phyloP scores from a whole-genome alignment of 192 early-diverging fungal genomes.

The Tieghemiomyces parasiticus region DNA sequence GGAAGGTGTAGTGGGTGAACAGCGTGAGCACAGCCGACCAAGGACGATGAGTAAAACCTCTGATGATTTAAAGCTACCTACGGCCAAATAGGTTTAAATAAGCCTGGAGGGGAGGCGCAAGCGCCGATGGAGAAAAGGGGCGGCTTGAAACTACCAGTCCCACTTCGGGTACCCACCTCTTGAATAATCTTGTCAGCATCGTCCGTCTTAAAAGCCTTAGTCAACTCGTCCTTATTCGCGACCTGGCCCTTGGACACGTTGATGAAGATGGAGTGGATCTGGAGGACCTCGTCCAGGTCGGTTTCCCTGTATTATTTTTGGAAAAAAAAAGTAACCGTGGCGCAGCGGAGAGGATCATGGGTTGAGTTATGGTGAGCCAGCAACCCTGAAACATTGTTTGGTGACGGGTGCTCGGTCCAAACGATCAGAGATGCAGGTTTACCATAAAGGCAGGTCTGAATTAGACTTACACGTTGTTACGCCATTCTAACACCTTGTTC shows the following conservation, averaged over 20 bases:
- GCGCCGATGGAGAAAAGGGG: too few species aligned
- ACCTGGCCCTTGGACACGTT: slow-evolving; percentile 97
- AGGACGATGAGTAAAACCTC: too few species aligned
- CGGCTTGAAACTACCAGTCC: too few species aligned
- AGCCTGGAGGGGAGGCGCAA: too few species aligned
- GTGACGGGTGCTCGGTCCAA: not conserved
- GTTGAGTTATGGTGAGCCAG: not conserved
- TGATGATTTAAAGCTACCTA: too few species aligned
- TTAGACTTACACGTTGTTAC: slow-evolving; percentile 61
- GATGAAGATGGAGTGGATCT: slow-evolving; percentile 82
- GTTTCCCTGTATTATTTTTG: slow-evolving; percentile 38
- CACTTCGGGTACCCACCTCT: slow-evolving; percentile 27
- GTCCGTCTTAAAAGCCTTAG: slow-evolving; percentile 78
- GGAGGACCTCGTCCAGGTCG: slow-evolving; percentile 92
- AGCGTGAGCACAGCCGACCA: not conserved
- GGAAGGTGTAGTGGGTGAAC: too few species aligned
- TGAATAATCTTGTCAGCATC: slow-evolving; percentile 65
- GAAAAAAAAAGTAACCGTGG: not conserved
- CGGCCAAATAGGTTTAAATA: too few species aligned
- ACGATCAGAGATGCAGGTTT: not conserved
- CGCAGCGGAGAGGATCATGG: not conserved
- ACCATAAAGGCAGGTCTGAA: not conserved
- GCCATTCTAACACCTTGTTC: slow-evolving; percentile 96
- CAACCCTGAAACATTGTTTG: not conserved
- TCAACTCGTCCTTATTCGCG: slow-evolving; percentile 75